Conservation (phyloP, 805 yeast genomes). For the Metschnikowia orientalis region DNA sequence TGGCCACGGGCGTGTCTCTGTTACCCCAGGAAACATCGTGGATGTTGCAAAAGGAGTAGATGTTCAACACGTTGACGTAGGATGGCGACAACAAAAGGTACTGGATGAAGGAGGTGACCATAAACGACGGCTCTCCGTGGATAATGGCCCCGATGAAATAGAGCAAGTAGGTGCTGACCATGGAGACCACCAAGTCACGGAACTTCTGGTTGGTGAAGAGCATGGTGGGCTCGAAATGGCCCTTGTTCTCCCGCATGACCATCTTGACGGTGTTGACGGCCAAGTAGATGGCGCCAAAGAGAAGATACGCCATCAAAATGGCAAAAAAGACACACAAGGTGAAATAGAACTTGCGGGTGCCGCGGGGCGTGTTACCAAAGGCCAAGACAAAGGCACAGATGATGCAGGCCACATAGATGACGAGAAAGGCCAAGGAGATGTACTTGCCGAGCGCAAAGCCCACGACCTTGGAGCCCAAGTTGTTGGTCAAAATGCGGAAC, state of each 20-base stretch:
- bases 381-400: constrained; percentile 84
- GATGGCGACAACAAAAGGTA: constrained; percentile 82
- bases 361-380: constrained; percentile 91
- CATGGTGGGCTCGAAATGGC: constrained; percentile 37
- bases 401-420: constrained; percentile 79
- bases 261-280: constrained; percentile 67
- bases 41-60: constrained; percentile 92
- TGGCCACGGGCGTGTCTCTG: constrained; percentile 66
- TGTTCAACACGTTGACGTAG: constrained; percentile 84
- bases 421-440: constrained; percentile 71
- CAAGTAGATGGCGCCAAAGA: constrained; percentile 81
- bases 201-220: constrained; percentile 67
- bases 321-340: constrained; percentile 79
- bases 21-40: constrained; percentile 99
- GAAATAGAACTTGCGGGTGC: constrained; percentile 75
- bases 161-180: constrained; percentile 76
- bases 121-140: constrained; percentile 88
- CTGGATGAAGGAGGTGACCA: constrained; percentile 83
- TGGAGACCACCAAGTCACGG: constrained; percentile 82
- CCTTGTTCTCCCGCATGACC: constrained; percentile 41
- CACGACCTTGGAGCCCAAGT: constrained; percentile 61
- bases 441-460: constrained; percentile 70
- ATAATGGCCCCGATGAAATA: constrained; percentile 75
- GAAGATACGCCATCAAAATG: constrained; percentile 79
- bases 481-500: constrained; percentile 78